Conservation (phyloP, 208 protist genomes). For the Angomonas ambiguus region DNA sequence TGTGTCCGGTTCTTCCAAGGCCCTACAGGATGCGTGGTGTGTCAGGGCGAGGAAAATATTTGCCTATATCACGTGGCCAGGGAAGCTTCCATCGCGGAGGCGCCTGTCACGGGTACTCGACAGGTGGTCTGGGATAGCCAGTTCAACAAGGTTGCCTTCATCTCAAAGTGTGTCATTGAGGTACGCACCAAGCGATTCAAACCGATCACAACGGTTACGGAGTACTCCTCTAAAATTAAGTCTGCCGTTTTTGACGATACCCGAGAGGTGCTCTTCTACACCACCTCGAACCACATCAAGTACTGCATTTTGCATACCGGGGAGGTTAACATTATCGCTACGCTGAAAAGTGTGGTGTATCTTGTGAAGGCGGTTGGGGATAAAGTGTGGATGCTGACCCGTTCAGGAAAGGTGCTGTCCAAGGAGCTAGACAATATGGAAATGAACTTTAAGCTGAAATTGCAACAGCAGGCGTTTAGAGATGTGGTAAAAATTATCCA, state of each 20-base stretch:
- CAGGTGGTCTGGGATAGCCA: slow-evolving; percentile 95
- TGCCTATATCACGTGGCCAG: slow-evolving; percentile 95
- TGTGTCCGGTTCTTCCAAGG: slow-evolving; percentile 76
- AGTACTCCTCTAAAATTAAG: slow-evolving; percentile 95
- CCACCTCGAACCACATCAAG: slow-evolving; percentile 98
- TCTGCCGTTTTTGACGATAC: slow-evolving; percentile 88
- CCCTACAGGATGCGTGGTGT: slow-evolving; percentile 72
- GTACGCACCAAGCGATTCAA: slow-evolving; percentile 91
- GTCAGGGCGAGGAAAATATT: slow-evolving; percentile 80
- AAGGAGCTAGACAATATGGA: slow-evolving; percentile 93
- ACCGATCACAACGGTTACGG: slow-evolving; percentile 85
- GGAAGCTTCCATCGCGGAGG: slow-evolving; percentile 63
- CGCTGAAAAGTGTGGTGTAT: slow-evolving; percentile 95
- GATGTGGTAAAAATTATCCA: slow-evolving; percentile 95
- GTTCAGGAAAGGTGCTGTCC: slow-evolving; percentile 81
- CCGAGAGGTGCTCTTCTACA: slow-evolving; percentile 97
- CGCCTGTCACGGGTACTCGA: slow-evolving; percentile 60
- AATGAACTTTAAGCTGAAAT: slow-evolving; percentile 95
- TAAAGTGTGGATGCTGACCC: slow-evolving; percentile 89
- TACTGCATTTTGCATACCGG: slow-evolving; percentile 92
- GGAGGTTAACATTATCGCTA: slow-evolving; percentile 97
- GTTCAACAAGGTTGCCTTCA: slow-evolving; percentile 87
- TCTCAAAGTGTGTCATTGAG: slow-evolving; percentile 87
- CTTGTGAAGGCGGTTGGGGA: slow-evolving; percentile 86
- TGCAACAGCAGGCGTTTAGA: slow-evolving; percentile 90